These are phyloP conservation scores for Penicillium sp. DNA, from an alignment of 2,329 filamentous ascomycete species.

Conservation along the genomic window DNA sequence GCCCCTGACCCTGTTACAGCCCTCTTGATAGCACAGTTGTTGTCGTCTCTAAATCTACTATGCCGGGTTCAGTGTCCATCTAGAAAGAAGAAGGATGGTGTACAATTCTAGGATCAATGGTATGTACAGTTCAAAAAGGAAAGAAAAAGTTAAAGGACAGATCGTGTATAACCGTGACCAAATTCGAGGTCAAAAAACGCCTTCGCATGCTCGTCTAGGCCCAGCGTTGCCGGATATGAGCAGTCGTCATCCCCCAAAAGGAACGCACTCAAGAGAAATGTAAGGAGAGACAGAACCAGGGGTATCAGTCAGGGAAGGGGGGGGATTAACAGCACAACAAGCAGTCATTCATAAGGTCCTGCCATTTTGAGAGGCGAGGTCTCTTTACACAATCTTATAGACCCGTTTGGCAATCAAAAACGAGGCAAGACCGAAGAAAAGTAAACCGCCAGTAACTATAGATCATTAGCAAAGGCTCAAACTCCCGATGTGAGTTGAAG, in stretches of 20 bases:
- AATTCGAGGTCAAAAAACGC: constrained; percentile 7
- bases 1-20: not conserved
- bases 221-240: not conserved
- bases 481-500: not conserved
- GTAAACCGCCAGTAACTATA: constrained; percentile 69
- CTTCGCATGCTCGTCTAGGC: constrained; percentile 14
- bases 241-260: constrained; percentile 4
- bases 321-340: not conserved
- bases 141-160: not conserved
- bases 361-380: not conserved
- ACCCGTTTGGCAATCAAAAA: constrained; percentile 82
- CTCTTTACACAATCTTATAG: constrained; percentile 71
- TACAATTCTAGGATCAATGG: not conserved
- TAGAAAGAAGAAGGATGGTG: not conserved
- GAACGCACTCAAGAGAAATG: too few species aligned
- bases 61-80: too few species aligned
- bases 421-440: constrained; percentile 78
- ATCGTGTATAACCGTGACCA: constrained; percentile 18
- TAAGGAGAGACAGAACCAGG: not conserved
- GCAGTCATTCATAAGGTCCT: not conserved
- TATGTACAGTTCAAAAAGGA: not conserved
- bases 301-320: not conserved
- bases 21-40: not conserved
- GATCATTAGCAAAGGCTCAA: constrained; percentile 9
- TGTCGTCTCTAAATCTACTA: too few species aligned